A percentile compares a stretch with the other conserved stretches of the same genome.
phyloP scores from a whole-genome alignment of 768 basidiomycete genomes.

The Russula ochroleuca region DNA sequence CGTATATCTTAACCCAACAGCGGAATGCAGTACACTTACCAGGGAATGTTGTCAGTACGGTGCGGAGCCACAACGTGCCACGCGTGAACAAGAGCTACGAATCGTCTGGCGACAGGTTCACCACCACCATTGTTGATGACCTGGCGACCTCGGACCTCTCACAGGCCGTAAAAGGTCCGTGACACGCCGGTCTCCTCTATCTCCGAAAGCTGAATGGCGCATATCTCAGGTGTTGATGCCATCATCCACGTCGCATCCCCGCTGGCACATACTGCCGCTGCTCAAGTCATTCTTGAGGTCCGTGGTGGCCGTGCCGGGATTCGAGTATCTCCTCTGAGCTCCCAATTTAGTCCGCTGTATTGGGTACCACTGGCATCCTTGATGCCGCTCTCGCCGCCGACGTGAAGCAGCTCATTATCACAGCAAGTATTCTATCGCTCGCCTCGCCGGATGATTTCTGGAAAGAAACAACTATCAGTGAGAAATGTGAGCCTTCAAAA shows the following conservation, averaged over 20 bases:
- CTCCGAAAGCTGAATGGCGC: not conserved
- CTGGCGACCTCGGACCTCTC: slow-evolving; percentile 29
- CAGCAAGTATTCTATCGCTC: slow-evolving; percentile 18
- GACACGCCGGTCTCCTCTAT: too few species aligned
- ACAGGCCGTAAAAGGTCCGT: slow-evolving; percentile 26
- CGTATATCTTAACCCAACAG: too few species aligned
- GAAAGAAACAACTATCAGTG: slow-evolving; percentile 3
- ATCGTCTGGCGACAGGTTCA: slow-evolving; percentile 24
- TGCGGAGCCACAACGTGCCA: slow-evolving; percentile 27
- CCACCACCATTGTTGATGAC: slow-evolving; percentile 27
- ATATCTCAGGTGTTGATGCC: slow-evolving; percentile 17
- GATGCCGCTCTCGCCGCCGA: slow-evolving; percentile 12
- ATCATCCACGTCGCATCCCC: slow-evolving; percentile 27
- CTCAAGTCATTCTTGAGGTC: slow-evolving; percentile 25
- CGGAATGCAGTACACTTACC: not conserved
- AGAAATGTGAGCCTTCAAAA: slow-evolving; percentile 6
- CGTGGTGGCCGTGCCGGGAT: not conserved
- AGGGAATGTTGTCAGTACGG: slow-evolving; percentile 21
- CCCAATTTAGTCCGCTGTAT: slow-evolving; percentile 13
- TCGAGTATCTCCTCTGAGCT: not conserved
- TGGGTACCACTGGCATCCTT: slow-evolving; percentile 23
- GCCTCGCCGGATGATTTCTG: not conserved
- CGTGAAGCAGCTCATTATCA: slow-evolving; percentile 21
- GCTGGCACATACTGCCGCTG: not conserved
- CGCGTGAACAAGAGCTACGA: slow-evolving; percentile 22